Evolutionary conservation across 495 filamentous ascomycete species (phyloP).

Genomic region (Lepraria neglecta): DNA sequence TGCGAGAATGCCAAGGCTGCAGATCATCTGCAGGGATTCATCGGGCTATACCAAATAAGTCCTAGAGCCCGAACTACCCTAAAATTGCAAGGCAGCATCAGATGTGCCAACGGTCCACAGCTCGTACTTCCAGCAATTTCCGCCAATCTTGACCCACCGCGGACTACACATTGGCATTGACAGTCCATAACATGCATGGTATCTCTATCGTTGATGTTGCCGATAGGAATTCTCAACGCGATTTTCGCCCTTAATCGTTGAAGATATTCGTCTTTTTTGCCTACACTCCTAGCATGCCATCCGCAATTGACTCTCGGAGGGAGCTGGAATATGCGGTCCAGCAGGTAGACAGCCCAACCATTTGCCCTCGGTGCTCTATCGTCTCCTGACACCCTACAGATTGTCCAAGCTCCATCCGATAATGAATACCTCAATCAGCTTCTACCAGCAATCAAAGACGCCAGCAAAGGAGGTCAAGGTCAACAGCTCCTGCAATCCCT

Average conservation of each 20-base stretch:
- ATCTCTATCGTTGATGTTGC: background rate
- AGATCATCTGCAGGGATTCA: too few relatives aligned
- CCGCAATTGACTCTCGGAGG: constrained; percentile 9
- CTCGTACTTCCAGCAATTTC: too few relatives aligned
- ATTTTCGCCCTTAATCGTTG: background rate
- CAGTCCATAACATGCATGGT: background rate
- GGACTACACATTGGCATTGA: too few relatives aligned
- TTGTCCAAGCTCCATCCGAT: constrained; percentile 85
- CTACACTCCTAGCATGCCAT: constrained; percentile 16
- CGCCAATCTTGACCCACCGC: too few relatives aligned
- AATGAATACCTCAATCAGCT: constrained; percentile 91
- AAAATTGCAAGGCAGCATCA: too few relatives aligned
- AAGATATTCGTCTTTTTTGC: background rate
- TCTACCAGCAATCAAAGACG: constrained; percentile 87
- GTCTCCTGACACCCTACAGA: constrained; percentile 43
- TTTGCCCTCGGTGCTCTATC: background rate
- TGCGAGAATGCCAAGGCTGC: too few relatives aligned
- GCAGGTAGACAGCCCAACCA: constrained; percentile 14
- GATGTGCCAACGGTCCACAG: too few relatives aligned
- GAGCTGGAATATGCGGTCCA: constrained; percentile 25
- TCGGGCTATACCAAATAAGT: too few relatives aligned
- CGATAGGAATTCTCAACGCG: background rate
- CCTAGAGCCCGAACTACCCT: too few relatives aligned
- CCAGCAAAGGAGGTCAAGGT: constrained; percentile 66
- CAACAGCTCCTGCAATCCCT: constrained; percentile 70